Base-by-base conservation (phyloP, 148 eudicot species). In the Gaultheria prostrata region DNA sequence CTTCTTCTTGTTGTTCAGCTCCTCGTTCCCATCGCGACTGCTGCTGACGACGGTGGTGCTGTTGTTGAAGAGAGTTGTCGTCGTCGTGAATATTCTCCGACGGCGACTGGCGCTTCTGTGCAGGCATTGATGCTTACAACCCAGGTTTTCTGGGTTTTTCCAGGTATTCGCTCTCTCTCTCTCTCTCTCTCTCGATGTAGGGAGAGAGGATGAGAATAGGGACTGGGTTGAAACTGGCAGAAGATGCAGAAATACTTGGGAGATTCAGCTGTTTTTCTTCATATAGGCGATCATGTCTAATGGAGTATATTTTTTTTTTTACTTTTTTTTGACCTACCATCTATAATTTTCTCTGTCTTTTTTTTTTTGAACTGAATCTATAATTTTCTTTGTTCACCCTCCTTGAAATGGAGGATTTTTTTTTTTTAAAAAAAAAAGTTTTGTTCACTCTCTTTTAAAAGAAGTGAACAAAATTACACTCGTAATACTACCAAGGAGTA, bases 21-120 rank as follows among this genome's bases (percentile, higher is more conserved):
- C 82, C 78, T 51, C 78, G 67, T 72, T 82, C 84, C 15, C 78
- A 77, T 39, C 84, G 84, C 84, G 53, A 72, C 75, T 82, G 78
- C 51, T 82, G 74, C 51, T 67, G 72, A 28, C 78, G 84, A 30
- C 84, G 84, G 78, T 33, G 32, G 50, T 82, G 83, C 67, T 71
- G 83, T n/a, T 71, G 83, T 39, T 72, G 84, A 61, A 71, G 78
- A 26, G 69, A 72, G 43, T 39, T 32, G 3, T 80, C 82, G 39
- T 72, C 84, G 69, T 53, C 13, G 24, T 35, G 51, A 82, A 82
- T 33, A 82, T 71, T 82, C 35, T 82, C 84, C 2, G 78, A 82
- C 50, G 84, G 56, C 28, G 78, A 33, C 20, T 79, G 33, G 33
- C 84, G 84, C 84, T 82, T 82, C 78, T 72, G 84, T 7, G 84